Evolutionary conservation across 495 filamentous ascomycete genomes (phyloP).

Genomic region (Clavariopsis aquatica): DNA sequence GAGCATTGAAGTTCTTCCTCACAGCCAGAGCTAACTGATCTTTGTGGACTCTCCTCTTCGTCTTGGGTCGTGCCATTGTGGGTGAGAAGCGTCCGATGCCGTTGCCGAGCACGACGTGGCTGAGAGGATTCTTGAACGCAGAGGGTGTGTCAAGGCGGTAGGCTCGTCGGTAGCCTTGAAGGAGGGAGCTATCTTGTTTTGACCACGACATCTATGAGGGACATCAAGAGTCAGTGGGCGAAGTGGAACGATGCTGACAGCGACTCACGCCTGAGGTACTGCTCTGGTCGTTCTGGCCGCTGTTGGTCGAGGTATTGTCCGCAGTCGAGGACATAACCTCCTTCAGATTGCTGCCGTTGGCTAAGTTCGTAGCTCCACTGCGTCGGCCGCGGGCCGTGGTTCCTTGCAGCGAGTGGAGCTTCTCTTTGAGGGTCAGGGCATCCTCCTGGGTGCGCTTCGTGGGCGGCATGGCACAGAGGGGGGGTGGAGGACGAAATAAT

Average conservation of each 20-base stretch:
- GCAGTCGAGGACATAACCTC: slow-evolving; percentile 42
- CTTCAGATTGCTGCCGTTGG: slow-evolving; percentile 43
- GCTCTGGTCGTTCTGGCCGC: slow-evolving; percentile 36
- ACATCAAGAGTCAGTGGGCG: slow-evolving; percentile 11
- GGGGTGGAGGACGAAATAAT: neutral
- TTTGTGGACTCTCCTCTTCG: slow-evolving; percentile 67
- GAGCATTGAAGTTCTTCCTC: slow-evolving; percentile 85
- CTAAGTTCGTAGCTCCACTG: slow-evolving; percentile 25
- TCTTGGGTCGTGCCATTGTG: slow-evolving; percentile 66
- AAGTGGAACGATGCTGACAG: slow-evolving; percentile 2
- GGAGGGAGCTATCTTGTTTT: slow-evolving; percentile 66
- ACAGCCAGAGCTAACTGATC: slow-evolving; percentile 79
- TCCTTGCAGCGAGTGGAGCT: slow-evolving; percentile 29
- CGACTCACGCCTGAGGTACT: slow-evolving; percentile 38
- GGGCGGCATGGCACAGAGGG: slow-evolving; percentile 31
- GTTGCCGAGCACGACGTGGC: slow-evolving; percentile 69
- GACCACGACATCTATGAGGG: slow-evolving; percentile 71
- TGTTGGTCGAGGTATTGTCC: slow-evolving; percentile 34
- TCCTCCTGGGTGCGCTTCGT: slow-evolving; percentile 37
- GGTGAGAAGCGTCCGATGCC: slow-evolving; percentile 72
- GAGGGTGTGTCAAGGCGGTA: slow-evolving; percentile 70
- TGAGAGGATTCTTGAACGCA: slow-evolving; percentile 69
- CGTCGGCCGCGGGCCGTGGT: slow-evolving; percentile 30
- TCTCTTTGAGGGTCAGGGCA: slow-evolving; percentile 33
- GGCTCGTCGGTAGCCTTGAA: slow-evolving; percentile 78